Evolutionary conservation across 345 rosid genomes (phyloP).

Genomic region (Salix brachista): DNA sequence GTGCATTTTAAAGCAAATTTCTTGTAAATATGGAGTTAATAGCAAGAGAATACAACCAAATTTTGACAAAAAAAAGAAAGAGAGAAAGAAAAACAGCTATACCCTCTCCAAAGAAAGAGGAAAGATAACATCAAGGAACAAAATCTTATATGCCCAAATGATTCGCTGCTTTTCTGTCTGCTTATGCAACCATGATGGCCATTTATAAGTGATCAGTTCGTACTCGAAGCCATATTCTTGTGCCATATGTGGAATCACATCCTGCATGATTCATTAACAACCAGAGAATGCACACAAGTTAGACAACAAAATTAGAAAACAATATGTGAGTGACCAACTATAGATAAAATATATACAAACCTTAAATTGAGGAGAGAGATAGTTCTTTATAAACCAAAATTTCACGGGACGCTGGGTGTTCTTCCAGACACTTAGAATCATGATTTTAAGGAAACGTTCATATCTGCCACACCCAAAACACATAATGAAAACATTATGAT

Average conservation of each 20-base stretch:
- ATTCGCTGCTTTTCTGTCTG: conserved; percentile 98
- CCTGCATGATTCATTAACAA: conserved; percentile 47
- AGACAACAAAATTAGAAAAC: neutral
- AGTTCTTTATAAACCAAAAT: conserved; percentile 99
- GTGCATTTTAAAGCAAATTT: conserved; percentile 5
- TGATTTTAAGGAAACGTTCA: conserved; percentile 92
- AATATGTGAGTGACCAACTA: neutral
- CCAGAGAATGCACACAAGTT: conserved; percentile 10
- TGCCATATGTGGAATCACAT: conserved; percentile 96
- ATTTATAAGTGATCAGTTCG: conserved; percentile 89
- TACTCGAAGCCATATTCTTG: conserved; percentile 84
- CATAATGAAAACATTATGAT: conserved; percentile 7
- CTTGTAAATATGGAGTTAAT: conserved; percentile 5
- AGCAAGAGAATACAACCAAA: neutral
- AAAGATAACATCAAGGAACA: conserved; percentile 96
- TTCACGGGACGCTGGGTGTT: conserved; percentile 87
- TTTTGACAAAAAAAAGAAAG: neutral
- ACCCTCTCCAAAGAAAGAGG: conserved; percentile 97
- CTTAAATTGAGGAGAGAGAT: conserved; percentile 98
- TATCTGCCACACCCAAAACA: conserved; percentile 53
- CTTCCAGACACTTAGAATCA: conserved; percentile 94
- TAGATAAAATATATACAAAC: conserved; percentile 30
- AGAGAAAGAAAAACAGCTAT: conserved; percentile 8
- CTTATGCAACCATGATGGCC: conserved; percentile 99
- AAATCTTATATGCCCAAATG: conserved; percentile 97